Evolutionary conservation across 2,329 filamentous ascomycete species (phyloP).

Genomic region (Phialocephala sp.): DNA sequence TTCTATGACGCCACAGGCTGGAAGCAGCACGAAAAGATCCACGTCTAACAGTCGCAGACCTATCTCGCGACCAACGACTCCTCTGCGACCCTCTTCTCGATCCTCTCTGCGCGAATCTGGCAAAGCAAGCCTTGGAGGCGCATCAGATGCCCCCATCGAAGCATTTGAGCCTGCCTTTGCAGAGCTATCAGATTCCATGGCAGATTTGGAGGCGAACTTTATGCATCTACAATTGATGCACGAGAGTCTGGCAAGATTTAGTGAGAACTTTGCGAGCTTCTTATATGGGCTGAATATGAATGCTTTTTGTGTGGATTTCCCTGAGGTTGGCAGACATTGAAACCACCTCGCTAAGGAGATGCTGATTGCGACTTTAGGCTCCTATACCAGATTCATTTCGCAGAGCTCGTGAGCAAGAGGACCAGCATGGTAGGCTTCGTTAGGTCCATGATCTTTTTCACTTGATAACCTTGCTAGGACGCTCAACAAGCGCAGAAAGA

Average conservation of each 20-base stretch:
- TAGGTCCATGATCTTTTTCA: slow-evolving; percentile 19
- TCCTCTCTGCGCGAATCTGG: slow-evolving; percentile 81
- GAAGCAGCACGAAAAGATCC: slow-evolving; percentile 39
- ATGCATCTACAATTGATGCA: slow-evolving; percentile 98
- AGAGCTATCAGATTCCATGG: slow-evolving; percentile 91
- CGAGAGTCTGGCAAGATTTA: slow-evolving; percentile 90
- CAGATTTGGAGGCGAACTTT: slow-evolving; percentile 95
- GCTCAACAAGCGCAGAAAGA: slow-evolving; percentile 45
- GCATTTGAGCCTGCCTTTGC: slow-evolving; percentile 88
- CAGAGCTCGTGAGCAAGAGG: slow-evolving; percentile 64
- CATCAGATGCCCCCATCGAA: slow-evolving; percentile 73
- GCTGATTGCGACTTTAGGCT: slow-evolving; percentile 56
- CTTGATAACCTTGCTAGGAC: slow-evolving; percentile 32
- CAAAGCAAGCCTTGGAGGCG: slow-evolving; percentile 56
- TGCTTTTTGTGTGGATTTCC: slow-evolving; percentile 97
- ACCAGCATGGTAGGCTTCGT: slow-evolving; percentile 49
- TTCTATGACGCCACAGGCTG: slow-evolving; percentile 39
- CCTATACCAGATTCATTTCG: slow-evolving; percentile 85
- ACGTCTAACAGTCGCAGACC: slow-evolving; percentile 38
- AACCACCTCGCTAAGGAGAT: neutral
- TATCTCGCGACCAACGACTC: slow-evolving; percentile 76
- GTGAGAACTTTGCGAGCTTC: slow-evolving; percentile 94
- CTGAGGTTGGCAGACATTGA: slow-evolving; percentile 67
- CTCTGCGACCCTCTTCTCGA: slow-evolving; percentile 86
- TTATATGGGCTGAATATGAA: slow-evolving; percentile 98